Evolutionary conservation across 164 flowering plant species (phyloP), one percentile per base, ranked within the genome.

Genomic region (Sextonia rubra): DNA sequence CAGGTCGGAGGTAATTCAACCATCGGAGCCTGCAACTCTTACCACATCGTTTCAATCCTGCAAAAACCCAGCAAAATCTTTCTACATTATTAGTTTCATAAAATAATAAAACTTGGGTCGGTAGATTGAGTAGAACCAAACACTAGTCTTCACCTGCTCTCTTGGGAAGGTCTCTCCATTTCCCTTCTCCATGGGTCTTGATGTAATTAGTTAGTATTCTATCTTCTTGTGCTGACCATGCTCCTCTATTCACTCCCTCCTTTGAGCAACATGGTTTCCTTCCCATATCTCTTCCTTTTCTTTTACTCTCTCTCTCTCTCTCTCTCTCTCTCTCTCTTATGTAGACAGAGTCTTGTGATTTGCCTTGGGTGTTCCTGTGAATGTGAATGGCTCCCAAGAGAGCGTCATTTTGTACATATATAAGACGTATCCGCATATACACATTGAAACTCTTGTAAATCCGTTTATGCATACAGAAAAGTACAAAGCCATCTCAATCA

Each of bases 1-100:
- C 77, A n/a, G 82, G 82, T 63, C 79, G 71, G 22, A 79, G 65
- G 32, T 79, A 79, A 76, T 79, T 79, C 69, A 79, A 70, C 79
- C 79, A 76, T 0, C 79, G 72, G 18, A 76, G 79, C 24, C 79
- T 32, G 17, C 82, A 79, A 48, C 81, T 79, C 74, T 79, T 79
- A n/a, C 78, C 78, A 22, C 81, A 79, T 66, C 81, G 69, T 23
- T 56, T 79, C 9, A 79, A 63, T 47, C 81, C 79, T 79, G 78
- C 77, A 71, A 52, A 18, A 52, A 52, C n/a, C 58, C 58, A 18
- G 12, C 58, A 5, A 52, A 2, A 52, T 0, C 3, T 1, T 1
- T 37, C 44, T 8, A 37, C 44, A 37, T 37, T 8, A 8, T 7
- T 37, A 7, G 2, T 37, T 7, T 37, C 44, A 7, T 37, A 37